These are phyloP conservation scores for Neophaeococcomyces aloes DNA, from an alignment of 2,329 filamentous ascomycete species.

Conservation along the genomic window DNA sequence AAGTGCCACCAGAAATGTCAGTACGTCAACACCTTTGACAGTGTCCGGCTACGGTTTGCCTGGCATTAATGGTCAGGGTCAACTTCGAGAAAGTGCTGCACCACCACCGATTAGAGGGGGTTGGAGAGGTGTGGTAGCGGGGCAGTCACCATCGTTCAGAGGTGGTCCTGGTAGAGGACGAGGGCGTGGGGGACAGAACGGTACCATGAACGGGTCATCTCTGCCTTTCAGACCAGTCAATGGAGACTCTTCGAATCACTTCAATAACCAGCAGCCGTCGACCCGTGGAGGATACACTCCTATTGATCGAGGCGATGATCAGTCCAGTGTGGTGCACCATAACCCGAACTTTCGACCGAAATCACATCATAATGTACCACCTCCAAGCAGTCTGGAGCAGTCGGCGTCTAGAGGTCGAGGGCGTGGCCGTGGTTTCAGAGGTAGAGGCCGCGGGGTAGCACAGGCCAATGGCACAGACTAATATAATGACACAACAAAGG, in stretches of 20 bases:
- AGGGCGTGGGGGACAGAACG: slow-evolving; percentile 25
- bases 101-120: slow-evolving; percentile 50
- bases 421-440: slow-evolving; percentile 26
- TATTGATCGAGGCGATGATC: slow-evolving; percentile 41
- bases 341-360: slow-evolving; percentile 49
- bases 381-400: slow-evolving; percentile 31
- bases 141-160: slow-evolving; percentile 31
- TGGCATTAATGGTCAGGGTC: slow-evolving; percentile 48
- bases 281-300: slow-evolving; percentile 19
- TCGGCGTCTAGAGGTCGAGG: slow-evolving; percentile 17
- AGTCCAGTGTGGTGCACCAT: slow-evolving; percentile 43
- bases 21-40: slow-evolving; percentile 46
- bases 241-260: slow-evolving; percentile 9
- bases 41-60: slow-evolving; percentile 48
- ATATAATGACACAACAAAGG: background rate
- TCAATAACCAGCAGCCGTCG: slow-evolving; percentile 8
- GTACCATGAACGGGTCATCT: slow-evolving; percentile 10
- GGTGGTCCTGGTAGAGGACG: slow-evolving; percentile 17
- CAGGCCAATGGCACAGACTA: slow-evolving; percentile 1
- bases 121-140: slow-evolving; percentile 47
- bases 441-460: slow-evolving; percentile 24
- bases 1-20: slow-evolving; percentile 32
- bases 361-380: slow-evolving; percentile 42
- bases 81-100: slow-evolving; percentile 47
- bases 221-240: slow-evolving; percentile 17